These are phyloP conservation scores for Adansonia rubrostipa DNA, from an alignment of 441 rosid genomes.

Conservation along the genomic window DNA sequence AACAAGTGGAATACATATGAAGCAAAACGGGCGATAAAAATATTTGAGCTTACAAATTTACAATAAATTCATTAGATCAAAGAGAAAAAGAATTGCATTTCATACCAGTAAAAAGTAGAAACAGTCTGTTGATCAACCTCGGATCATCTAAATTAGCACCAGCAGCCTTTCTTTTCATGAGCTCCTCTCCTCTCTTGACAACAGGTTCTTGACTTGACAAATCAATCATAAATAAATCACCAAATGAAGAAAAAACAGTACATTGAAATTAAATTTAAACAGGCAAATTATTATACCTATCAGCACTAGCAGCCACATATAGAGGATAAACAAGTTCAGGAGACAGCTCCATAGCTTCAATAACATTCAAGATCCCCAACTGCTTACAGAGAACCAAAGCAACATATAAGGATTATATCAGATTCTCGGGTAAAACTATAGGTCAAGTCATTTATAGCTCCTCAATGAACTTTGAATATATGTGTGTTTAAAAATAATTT, in stretches of 20 bases:
- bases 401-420: constrained; percentile 18
- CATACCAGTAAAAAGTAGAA: constrained; percentile 82
- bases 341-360: constrained; percentile 74
- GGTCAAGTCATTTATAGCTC: constrained; percentile 1
- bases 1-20: constrained; percentile 5
- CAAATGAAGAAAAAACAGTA: constrained; percentile 20
- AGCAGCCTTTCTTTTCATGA: constrained; percentile 78
- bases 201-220: constrained; percentile 78
- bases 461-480: not conserved
- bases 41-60: not conserved
- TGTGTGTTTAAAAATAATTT: not conserved
- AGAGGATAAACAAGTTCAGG: constrained; percentile 83
- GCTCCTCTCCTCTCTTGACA: constrained; percentile 87
- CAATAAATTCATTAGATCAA: not conserved
- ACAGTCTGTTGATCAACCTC: constrained; percentile 67
- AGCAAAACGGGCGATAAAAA: not conserved
- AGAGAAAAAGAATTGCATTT: constrained; percentile 22
- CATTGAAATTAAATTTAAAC: constrained; percentile 13
- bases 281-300: constrained; percentile 52
- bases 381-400: constrained; percentile 38
- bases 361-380: constrained; percentile 90
- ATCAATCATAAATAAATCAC: constrained; percentile 19
- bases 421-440: not conserved
- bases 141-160: constrained; percentile 81
- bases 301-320: constrained; percentile 78